Conservation (phyloP, 352 stramenopile species). For the Phytophthora colocasiae region DNA sequence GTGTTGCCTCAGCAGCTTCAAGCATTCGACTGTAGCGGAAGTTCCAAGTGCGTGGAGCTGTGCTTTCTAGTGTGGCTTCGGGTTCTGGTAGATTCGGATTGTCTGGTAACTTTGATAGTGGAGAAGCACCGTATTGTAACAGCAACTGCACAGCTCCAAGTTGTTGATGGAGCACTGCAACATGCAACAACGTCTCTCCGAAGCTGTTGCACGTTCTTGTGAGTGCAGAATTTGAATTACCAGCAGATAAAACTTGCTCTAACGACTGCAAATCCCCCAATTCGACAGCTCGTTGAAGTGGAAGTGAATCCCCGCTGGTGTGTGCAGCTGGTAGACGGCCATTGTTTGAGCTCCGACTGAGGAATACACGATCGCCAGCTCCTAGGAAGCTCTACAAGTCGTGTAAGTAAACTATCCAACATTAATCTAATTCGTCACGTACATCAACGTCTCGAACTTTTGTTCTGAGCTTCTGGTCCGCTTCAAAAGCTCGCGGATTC, state of each 20-base stretch:
- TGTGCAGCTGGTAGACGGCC: constrained; percentile 37
- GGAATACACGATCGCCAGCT: constrained; percentile 50
- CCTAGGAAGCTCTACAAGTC: constrained; percentile 54
- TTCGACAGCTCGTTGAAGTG: constrained; percentile 62
- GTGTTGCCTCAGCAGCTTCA: constrained; percentile 58
- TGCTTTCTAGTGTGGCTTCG: constrained; percentile 51
- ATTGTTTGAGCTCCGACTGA: constrained; percentile 41
- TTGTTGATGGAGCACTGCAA: constrained; percentile 65
- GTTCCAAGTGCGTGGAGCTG: constrained; percentile 59
- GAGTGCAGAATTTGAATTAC: background rate
- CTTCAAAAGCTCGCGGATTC: constrained; percentile 45
- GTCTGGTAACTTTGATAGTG: constrained; percentile 41
- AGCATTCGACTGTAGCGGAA: constrained; percentile 66
- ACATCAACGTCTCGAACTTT: constrained; percentile 15
- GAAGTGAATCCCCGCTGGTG: constrained; percentile 42
- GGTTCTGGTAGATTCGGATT: constrained; percentile 19
- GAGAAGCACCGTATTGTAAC: constrained; percentile 54
- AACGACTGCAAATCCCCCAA: constrained; percentile 55
- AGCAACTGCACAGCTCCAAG: constrained; percentile 58
- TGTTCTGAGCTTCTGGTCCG: constrained; percentile 24
- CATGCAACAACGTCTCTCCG: constrained; percentile 75
- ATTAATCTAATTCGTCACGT: background rate
- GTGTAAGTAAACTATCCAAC: background rate
- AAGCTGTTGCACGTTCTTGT: constrained; percentile 43
- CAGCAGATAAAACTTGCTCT: constrained; percentile 17